Conservation (phyloP, 2,329 filamentous ascomycete genomes). For the Aureobasidium melanogenum region DNA sequence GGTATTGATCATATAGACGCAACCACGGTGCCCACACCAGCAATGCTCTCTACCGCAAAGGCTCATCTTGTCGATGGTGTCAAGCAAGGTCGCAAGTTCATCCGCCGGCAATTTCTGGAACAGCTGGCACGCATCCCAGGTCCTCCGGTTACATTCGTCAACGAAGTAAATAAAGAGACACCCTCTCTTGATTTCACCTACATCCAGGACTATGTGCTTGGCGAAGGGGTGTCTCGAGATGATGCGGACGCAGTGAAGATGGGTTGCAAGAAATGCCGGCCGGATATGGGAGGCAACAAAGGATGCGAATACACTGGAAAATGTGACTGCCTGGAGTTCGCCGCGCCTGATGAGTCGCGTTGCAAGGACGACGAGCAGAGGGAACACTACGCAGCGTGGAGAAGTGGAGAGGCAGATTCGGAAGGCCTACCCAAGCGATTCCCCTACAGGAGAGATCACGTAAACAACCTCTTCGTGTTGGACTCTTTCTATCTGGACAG, state of each 20-base stretch:
- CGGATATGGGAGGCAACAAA: slow-evolving; percentile 42
- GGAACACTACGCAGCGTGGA: slow-evolving; percentile 20
- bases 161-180: slow-evolving; percentile 47
- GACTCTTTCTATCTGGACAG: slow-evolving; percentile 35
- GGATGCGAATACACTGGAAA: slow-evolving; percentile 54
- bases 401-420: slow-evolving; percentile 22
- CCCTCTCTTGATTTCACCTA: slow-evolving; percentile 59
- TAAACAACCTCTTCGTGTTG: slow-evolving; percentile 26
- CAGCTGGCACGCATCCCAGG: slow-evolving; percentile 24
- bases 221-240: slow-evolving; percentile 50
- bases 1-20: slow-evolving; percentile 22
- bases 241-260: slow-evolving; percentile 51
- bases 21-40: slow-evolving; percentile 25
- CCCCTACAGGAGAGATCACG: slow-evolving; percentile 46
- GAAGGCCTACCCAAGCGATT: slow-evolving; percentile 43
- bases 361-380: slow-evolving; percentile 13
- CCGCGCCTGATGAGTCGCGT: slow-evolving; percentile 36
- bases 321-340: slow-evolving; percentile 62
- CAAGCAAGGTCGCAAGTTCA: slow-evolving; percentile 25
- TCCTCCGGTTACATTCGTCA: slow-evolving; percentile 50
- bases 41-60: slow-evolving; percentile 28
- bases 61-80: slow-evolving; percentile 17
- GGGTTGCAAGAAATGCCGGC: slow-evolving; percentile 56
- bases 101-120: slow-evolving; percentile 31
- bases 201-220: slow-evolving; percentile 53